phyloP scores from a whole-genome alignment of 495 filamentous ascomycete species.

The Annulohypoxylon moriforme region DNA sequence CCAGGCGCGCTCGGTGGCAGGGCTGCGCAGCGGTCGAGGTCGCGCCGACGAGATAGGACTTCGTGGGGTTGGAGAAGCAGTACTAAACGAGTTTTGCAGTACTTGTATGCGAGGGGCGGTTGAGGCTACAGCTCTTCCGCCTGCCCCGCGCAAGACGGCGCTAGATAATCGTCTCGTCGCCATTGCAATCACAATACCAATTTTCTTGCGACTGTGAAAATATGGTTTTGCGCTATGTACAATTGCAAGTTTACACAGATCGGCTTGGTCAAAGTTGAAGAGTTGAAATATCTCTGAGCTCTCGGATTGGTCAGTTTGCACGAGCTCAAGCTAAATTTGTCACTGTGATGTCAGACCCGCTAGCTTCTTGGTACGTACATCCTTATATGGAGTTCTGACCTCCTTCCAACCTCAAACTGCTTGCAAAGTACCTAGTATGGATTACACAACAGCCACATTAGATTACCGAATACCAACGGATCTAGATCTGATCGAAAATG shows the following conservation, averaged over 20 bases:
- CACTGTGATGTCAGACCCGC: not conserved
- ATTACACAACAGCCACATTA: not conserved
- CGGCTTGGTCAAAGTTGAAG: not conserved
- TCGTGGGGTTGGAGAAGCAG: not conserved
- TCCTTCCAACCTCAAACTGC: not conserved
- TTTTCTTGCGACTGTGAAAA: not conserved
- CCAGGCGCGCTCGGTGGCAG: slow-evolving; percentile 13
- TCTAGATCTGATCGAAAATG: not conserved
- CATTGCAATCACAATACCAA: not conserved
- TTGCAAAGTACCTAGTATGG: not conserved
- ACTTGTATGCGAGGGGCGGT: not conserved
- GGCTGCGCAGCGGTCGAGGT: slow-evolving; percentile 2
- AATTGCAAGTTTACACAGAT: not conserved
- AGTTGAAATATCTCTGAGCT: not conserved
- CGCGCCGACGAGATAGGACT: not conserved
- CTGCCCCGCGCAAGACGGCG: slow-evolving; percentile 17
- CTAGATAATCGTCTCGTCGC: slow-evolving; percentile 29
- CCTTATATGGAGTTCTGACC: not conserved
- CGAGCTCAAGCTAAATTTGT: not conserved
- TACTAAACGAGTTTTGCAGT: slow-evolving; percentile 16
- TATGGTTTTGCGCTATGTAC: not conserved
- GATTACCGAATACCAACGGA: not conserved
- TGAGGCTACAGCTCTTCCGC: not conserved
- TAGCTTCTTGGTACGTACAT: not conserved
- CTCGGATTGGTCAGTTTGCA: not conserved